Evolutionary conservation across 2,329 filamentous ascomycete species (phyloP).

Genomic region (Rachicladosporium sp.): DNA sequence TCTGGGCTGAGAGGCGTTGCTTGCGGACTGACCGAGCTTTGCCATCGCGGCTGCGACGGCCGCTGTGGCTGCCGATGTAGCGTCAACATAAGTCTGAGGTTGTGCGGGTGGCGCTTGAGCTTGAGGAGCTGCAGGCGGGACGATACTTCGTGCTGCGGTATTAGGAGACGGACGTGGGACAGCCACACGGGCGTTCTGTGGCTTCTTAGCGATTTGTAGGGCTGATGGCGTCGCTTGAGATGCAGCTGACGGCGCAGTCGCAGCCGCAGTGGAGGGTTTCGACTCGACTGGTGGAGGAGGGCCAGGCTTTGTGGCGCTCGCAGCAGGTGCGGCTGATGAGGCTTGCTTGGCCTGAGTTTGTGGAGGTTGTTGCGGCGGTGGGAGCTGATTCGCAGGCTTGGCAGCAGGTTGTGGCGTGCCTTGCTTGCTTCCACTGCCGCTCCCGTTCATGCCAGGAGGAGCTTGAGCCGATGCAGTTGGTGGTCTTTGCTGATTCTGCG

Average conservation of each 20-base stretch:
- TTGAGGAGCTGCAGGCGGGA: not conserved
- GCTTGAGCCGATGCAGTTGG: slow-evolving; percentile 14
- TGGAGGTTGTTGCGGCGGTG: slow-evolving; percentile 21
- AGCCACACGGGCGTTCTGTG: slow-evolving; percentile 39
- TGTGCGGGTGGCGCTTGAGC: slow-evolving; percentile 4
- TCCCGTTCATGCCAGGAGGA: slow-evolving; percentile 29
- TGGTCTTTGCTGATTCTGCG: slow-evolving; percentile 32
- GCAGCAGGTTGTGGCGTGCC: slow-evolving; percentile 21
- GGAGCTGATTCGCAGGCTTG: slow-evolving; percentile 13
- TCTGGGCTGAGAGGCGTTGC: no score
- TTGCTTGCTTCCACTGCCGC: slow-evolving; percentile 26
- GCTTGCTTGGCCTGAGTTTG: slow-evolving; percentile 28
- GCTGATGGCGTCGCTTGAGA: slow-evolving; percentile 16
- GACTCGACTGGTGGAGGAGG: slow-evolving; percentile 56
- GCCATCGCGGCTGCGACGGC: slow-evolving; percentile 74
- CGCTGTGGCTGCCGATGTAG: slow-evolving; percentile 61
- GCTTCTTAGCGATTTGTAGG: slow-evolving; percentile 24
- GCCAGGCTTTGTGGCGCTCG: slow-evolving; percentile 17
- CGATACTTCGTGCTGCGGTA: slow-evolving; percentile 6
- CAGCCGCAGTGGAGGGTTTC: slow-evolving; percentile 51
- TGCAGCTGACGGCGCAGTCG: slow-evolving; percentile 38
- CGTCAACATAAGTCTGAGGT: slow-evolving; percentile 30
- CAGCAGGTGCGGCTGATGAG: slow-evolving; percentile 25
- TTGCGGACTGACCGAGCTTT: slow-evolving; percentile 36
- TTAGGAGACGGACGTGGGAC: slow-evolving; percentile 46